A percentile compares a stretch with the other conserved stretches of the same genome.
Evolutionary conservation across 2,329 filamentous ascomycete genomes (phyloP).

Genomic region (Trichoderma breve): DNA sequence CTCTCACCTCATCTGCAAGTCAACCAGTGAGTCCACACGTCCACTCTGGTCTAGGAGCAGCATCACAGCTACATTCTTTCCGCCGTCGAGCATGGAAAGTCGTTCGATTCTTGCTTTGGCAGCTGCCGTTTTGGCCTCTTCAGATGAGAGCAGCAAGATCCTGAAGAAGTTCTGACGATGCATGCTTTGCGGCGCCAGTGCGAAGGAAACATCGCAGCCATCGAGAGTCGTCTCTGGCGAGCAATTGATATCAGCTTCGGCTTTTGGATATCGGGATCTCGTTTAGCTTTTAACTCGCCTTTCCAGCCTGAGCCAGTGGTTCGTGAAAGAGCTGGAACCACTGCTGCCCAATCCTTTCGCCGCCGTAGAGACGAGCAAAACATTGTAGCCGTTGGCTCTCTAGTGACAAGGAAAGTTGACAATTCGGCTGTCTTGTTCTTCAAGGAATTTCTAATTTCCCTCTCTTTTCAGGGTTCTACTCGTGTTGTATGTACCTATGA

Average conservation of each 20-base stretch:
- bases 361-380: slow-evolving; percentile 42
- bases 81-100: slow-evolving; percentile 41
- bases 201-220: slow-evolving; percentile 47
- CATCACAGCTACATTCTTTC: slow-evolving; percentile 41
- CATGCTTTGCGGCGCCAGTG: slow-evolving; percentile 24
- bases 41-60: slow-evolving; percentile 41
- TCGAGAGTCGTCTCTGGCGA: slow-evolving; percentile 41
- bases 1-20: slow-evolving; percentile 45
- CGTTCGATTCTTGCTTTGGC: slow-evolving; percentile 39
- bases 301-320: slow-evolving; percentile 26
- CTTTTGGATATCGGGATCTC: not conserved
- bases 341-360: slow-evolving; percentile 37
- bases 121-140: slow-evolving; percentile 34
- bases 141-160: slow-evolving; percentile 41
- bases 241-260: slow-evolving; percentile 1
- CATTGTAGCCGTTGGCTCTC: slow-evolving; percentile 23
- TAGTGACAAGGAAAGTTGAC: not conserved
- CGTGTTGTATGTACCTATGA: not conserved
- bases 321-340: slow-evolving; percentile 29
- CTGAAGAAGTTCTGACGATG: slow-evolving; percentile 29
- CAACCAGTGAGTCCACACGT: slow-evolving; percentile 38
- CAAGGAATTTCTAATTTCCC: not conserved
- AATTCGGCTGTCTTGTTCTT: not conserved
- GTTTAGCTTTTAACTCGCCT: slow-evolving; percentile 25
- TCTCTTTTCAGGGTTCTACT: not conserved